These are phyloP conservation scores for Straminergon stramineum DNA, from an alignment of 225 moss, liverwort and hornwort genomes.

Conservation along the genomic window DNA sequence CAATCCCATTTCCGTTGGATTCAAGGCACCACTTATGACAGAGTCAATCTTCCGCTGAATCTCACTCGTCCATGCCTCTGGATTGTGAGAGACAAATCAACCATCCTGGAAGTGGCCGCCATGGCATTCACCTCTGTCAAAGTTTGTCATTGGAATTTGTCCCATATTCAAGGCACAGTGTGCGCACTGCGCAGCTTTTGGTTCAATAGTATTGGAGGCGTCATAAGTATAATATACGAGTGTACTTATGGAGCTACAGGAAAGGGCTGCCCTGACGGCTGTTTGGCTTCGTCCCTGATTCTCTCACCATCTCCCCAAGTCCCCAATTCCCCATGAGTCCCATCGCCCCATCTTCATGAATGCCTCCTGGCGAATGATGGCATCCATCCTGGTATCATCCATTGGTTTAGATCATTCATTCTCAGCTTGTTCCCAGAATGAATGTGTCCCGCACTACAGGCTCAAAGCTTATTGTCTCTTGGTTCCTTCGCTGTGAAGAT, in stretches of 20 bases:
- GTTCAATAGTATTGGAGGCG: not conserved
- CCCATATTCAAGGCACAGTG: not conserved
- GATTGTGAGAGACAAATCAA: not conserved
- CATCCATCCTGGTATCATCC: not conserved
- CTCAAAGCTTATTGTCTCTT: no score
- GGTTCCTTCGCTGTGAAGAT: not conserved
- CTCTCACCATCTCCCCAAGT: not conserved
- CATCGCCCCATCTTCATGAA: not conserved
- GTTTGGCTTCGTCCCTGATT: not conserved
- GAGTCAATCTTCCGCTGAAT: not conserved
- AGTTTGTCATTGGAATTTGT: not conserved
- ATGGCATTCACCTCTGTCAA: not conserved
- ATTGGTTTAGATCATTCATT: not conserved
- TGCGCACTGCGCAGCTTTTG: not conserved
- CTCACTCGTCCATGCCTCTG: not conserved
- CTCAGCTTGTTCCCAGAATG: not conserved
- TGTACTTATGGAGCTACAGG: not conserved
- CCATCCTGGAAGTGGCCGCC: not conserved
- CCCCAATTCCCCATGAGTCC: not conserved
- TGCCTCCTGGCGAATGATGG: not conserved
- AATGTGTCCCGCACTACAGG: not conserved
- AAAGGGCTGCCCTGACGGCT: constrained; percentile 2
- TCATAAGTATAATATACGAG: not conserved
- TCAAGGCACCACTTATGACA: no score
- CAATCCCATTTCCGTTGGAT: no score